Percentiles rank a stretch among this genome's conserved stretches.
Conservation (phyloP, 805 yeast species). For the Metschnikowia gelsemii region DNA sequence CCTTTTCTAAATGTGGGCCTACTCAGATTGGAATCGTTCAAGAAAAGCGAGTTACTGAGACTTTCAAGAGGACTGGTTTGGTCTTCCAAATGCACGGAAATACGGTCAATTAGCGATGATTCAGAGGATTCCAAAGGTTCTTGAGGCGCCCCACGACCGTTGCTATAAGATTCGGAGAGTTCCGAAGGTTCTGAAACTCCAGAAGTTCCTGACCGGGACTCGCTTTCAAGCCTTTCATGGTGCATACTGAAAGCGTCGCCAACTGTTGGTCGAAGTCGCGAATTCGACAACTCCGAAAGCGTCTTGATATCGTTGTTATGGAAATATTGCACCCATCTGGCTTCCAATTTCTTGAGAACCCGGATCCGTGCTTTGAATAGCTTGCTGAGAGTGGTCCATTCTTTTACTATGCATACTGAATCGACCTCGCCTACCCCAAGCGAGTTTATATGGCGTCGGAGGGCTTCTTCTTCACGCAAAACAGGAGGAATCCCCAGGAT, state of each 20-base stretch:
- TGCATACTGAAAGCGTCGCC: conserved; percentile 31
- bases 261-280: conserved; percentile 28
- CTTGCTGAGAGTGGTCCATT: conserved; percentile 75
- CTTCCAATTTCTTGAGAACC: conserved; percentile 60
- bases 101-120: conserved; percentile 27
- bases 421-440: conserved; percentile 79
- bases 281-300: conserved; percentile 29
- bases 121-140: conserved; percentile 1
- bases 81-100: conserved; percentile 26
- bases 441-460: conserved; percentile 72
- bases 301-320: conserved; percentile 34
- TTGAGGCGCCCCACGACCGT: neutral
- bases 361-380: conserved; percentile 59
- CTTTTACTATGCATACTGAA: conserved; percentile 75
- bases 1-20: conserved; percentile 68
- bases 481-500: conserved; percentile 86
- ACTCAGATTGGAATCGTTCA: neutral
- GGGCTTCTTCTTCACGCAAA: conserved; percentile 65
- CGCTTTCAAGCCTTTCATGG: neutral
- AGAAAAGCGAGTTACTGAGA: conserved; percentile 5
- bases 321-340: conserved; percentile 68
- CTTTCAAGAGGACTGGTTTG: conserved; percentile 6
- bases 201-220: neutral
- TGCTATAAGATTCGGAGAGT: neutral
- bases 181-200: neutral